Evolutionary conservation across 139 green algal species (phyloP), one percentile per base, ranked within the genome.

Genomic region (Haematococcus lacustris): DNA sequence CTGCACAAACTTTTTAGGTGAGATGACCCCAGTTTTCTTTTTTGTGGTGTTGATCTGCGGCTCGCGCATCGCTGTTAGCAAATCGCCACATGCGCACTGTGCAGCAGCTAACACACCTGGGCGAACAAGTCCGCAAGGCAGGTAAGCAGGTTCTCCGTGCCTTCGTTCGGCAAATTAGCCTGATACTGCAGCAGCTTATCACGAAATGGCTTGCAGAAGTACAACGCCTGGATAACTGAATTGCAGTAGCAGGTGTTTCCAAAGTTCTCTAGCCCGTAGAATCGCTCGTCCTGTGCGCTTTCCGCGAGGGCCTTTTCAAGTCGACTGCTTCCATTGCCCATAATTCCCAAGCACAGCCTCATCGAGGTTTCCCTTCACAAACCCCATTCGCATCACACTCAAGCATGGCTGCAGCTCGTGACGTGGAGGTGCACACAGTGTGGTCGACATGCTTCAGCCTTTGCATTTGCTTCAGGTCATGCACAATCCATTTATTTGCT

Each of bases 171-270:
- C 59, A 90, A 68, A 21, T 68, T 62, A 3, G 69, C 72, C 2
- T 81, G 83, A 69, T 97, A 97, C 30, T 88, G 41, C 60, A 98
- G 68, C 39, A 98, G 66, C 23, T 73, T 67, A n/a, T 96, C 80
- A 33, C 92, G 61, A 61, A 97, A 97, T 1, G 90, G 88, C 30
- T 74, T 67, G 80, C 92, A 97, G 73, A 93, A 97, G 78, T 96
- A 97, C 7, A 97, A 86, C 2, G 88, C 83, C 79, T 99, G 95
- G 32, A 98, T 81, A 32, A 99, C 96, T 0, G 76, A 91, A 85
- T 99, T 99, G 81, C 81, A 91, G 74, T 99, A 99, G 81, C 96
- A 99, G 1, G 96, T 99, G 82, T 99, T 99, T 35, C 95, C 95
- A 76, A 98, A 99, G 80, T 99, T 99, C 75, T 99, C 96, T 1